Base-by-base conservation (phyloP, 768 basidiomycete species). In the Rhodotorula kratochvilovae region DNA sequence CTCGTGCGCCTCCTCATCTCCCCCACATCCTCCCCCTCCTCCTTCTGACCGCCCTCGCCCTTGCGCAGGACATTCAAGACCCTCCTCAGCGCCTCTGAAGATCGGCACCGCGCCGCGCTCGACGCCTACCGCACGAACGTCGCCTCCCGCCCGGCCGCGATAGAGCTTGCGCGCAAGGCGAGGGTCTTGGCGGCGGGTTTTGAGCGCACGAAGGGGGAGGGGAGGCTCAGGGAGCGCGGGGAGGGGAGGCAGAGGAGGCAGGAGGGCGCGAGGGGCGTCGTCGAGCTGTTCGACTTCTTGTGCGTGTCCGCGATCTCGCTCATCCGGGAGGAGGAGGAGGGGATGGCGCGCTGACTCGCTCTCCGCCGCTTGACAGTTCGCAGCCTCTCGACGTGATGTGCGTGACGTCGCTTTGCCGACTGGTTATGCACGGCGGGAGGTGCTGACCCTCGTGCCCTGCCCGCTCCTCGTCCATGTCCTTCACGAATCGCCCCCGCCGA, bases 381-480 rank as follows among this genome's bases (percentile, higher is more conserved):
- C 54, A n/a, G 21, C 45, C 67, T 1, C 46, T 43, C 21, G 66
- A 72, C 16, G 54, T 66, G 19, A 58, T 64, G 56, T 72, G 29
- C 54, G 55, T 64, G 50, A 45, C 42, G 54, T 27, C 48, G 25
- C 48, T 10, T 11, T 13, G 48, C 25, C 48, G 46, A 5, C 13
- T 21, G 27, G 48, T 23, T 1, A 39, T 39, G 21, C 8, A 1
- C 46, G 8, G 5, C 33, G 0, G 3, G 21, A 27, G 5, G 10
- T 17, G 25, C 48, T 50, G 48, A 50, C 46, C 15, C 25, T 27
- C 1, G 23, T 21, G 2, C 5, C 55, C 17, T 33, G 23, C 33
- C 19, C 11, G 19, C 61, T 13, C 29, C 43, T 39, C 39, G 39
- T 39, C 27, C 31, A n/a, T 48, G 29, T n/a, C n/a, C n/a, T n/a